Evolutionary conservation across 371 early-diverging fungal species (phyloP).

Genomic region (Apophysomyces elegans): DNA sequence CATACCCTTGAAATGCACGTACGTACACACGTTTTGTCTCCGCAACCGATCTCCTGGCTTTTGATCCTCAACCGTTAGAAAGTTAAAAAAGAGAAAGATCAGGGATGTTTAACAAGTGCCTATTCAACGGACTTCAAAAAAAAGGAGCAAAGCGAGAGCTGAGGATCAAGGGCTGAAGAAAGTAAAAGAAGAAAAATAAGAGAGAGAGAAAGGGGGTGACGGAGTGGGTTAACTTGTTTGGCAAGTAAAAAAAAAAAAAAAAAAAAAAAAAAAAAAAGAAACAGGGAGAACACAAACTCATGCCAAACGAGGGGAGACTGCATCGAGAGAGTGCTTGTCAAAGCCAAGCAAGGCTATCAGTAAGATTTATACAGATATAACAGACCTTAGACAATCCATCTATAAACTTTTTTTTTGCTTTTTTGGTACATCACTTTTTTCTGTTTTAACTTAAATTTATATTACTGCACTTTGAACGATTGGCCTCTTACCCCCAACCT

Average conservation of each 20-base stretch:
- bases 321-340: neutral
- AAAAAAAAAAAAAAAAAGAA: neutral
- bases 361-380: neutral
- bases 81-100: neutral
- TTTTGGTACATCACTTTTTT: too few species aligned
- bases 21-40: neutral
- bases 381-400: neutral
- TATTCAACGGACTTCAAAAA: slow-evolving; percentile 5
- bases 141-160: neutral
- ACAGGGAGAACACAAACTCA: neutral
- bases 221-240: slow-evolving; percentile 4
- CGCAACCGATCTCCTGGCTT: slow-evolving; percentile 3
- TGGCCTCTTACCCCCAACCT: too few species aligned
- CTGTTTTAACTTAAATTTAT: too few species aligned
- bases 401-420: too few species aligned
- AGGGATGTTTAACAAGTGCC: neutral
- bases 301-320: neutral
- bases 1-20: neutral
- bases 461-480: too few species aligned
- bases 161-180: neutral
- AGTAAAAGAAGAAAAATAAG: neutral
- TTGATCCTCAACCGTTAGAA: neutral
- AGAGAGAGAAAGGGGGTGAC: neutral
- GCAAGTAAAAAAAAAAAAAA: neutral
- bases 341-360: neutral